Base-by-base conservation (phyloP, 805 yeast genomes). In the Torulaspora indica region DNA sequence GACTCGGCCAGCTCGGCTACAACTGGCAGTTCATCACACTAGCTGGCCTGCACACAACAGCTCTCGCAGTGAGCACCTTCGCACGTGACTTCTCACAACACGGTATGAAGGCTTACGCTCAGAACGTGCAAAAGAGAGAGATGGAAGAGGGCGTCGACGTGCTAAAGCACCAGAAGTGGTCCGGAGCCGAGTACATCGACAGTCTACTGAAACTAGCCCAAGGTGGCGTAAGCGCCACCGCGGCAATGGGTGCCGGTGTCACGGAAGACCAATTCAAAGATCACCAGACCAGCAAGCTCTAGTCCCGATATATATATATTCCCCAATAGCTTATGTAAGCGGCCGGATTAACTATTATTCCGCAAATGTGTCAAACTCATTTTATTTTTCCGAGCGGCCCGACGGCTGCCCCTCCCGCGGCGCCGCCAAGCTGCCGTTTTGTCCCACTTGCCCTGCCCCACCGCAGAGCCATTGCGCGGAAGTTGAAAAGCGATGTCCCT, bases 181-280 rank as follows among this genome's bases (percentile, higher is more conserved):
- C 96, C 34, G 98, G 98, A 64, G 98, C 98, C 24, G 95, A 87
- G 70, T 90, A 88, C 73, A 84, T 91, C 62, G 98, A 91, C 69
- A 82, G 87, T 48, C 74, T 91, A 61, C 80, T 91, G 67, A 89
- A 83, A 69, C 74, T 88, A 69, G 93, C 89, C 20, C 82, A 93
- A 45, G 97, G 97, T 59, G 98, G 98, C 72, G 85, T 90, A 46
- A 76, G 90, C 40, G 83, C 95, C 14, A 91, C 98, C 38, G 95
- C 97, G 54, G 97, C 98, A 38, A 91, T 91, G 97, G 97, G 97
- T 63, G 83, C 83, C 50, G 98, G 98, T 74, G 97, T 91, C 55
- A 91, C 98, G 43, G 98, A 91, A 73, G 95, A 85, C 56, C 98
- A 91, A 71, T 91, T 91, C 74, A 85, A 84, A 53, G 64, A 56